phyloP scores from a whole-genome alignment of 495 filamentous ascomycete species.

The Thermochaetoides thermophila region DNA sequence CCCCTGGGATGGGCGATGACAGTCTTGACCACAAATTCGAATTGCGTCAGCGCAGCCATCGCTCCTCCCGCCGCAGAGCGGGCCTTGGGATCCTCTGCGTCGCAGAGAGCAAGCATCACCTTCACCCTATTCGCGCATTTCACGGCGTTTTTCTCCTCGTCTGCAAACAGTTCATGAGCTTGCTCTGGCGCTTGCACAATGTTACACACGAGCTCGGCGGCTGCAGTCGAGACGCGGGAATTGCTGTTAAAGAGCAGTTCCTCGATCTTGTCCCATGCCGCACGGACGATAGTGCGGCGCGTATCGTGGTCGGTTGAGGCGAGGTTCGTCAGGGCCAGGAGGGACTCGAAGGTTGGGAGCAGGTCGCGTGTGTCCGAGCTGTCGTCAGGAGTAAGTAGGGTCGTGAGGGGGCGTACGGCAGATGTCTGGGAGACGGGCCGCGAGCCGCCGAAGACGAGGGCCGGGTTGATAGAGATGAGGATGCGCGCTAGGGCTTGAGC shows the following conservation, averaged over 20 bases:
- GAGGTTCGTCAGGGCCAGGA: slow-evolving; percentile 87
- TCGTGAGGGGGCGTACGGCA: slow-evolving; percentile 63
- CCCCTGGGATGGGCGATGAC: slow-evolving; percentile 56
- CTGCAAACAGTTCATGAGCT: slow-evolving; percentile 47
- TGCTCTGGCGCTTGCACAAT: slow-evolving; percentile 57
- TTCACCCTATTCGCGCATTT: slow-evolving; percentile 59
- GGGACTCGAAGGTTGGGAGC: slow-evolving; percentile 76
- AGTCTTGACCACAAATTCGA: slow-evolving; percentile 52
- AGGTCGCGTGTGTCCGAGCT: slow-evolving; percentile 57
- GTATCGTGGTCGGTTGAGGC: slow-evolving; percentile 63
- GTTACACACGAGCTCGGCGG: slow-evolving; percentile 85
- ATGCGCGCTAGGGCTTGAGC: slow-evolving; percentile 86
- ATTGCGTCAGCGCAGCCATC: slow-evolving; percentile 67
- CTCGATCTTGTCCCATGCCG: slow-evolving; percentile 59
- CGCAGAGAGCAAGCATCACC: slow-evolving; percentile 71
- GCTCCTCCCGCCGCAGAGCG: slow-evolving; percentile 77
- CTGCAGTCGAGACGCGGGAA: slow-evolving; percentile 61
- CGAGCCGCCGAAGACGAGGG: slow-evolving; percentile 67
- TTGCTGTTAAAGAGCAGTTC: slow-evolving; percentile 69
- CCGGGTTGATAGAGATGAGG: slow-evolving; percentile 75
- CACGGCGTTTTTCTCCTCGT: slow-evolving; percentile 57
- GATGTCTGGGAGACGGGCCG: slow-evolving; percentile 56
- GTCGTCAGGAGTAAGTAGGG: slow-evolving; percentile 46
- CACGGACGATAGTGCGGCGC: slow-evolving; percentile 53
- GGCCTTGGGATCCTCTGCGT: slow-evolving; percentile 67